Evolutionary conservation across 345 rosid species (phyloP), one percentile per base, ranked within the genome.

Genomic region (Pseudoturritis turrita): DNA sequence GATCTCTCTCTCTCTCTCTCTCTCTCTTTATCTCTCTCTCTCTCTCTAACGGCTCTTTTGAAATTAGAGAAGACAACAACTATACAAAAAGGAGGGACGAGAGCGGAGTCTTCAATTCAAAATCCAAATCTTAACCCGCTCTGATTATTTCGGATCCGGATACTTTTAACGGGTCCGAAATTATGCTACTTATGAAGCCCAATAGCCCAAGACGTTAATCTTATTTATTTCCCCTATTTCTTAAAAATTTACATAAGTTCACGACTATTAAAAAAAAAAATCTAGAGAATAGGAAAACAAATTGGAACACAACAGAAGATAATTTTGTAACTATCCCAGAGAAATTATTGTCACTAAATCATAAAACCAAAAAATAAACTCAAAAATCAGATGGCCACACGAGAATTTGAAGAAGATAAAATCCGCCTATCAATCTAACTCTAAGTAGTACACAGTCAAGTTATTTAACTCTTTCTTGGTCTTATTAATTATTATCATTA

Each of bases 81-180:
- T 68, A 77, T 77, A 80, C 74, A 63, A 78, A 81, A 50, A 21
- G 58, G 9, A 35, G 53, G 28, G 45, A 40, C 47, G 28, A 58
- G 78, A 74, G 73, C 78, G 78, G 78, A 67, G 67, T 59, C 60
- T 58, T 50, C 21, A 71, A 77, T 79, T 84, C 78, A 67, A 83
- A 83, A 47, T 76, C 13, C 59, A 44, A 0, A 8, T 60, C 51
- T 19, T 62, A 29, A 53, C 63, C 74, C 69, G 73, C 50, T 51
- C 45, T 23, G 0, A 11, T 28, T 23, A 19, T 17, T 49, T 64
- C 49, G 45, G 80, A 50, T 58, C 77, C 73, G 50, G 56, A 14
- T 57, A 2, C 0, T 26, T 17, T 8, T n/a, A 58, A 28, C 29
- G 39, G 70, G 39, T 3, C 60, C 21, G 8, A 45, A 6, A 6